Evolutionary conservation across 208 protist genomes (phyloP).

Genomic region (Acanthamoeba lenticulata): DNA sequence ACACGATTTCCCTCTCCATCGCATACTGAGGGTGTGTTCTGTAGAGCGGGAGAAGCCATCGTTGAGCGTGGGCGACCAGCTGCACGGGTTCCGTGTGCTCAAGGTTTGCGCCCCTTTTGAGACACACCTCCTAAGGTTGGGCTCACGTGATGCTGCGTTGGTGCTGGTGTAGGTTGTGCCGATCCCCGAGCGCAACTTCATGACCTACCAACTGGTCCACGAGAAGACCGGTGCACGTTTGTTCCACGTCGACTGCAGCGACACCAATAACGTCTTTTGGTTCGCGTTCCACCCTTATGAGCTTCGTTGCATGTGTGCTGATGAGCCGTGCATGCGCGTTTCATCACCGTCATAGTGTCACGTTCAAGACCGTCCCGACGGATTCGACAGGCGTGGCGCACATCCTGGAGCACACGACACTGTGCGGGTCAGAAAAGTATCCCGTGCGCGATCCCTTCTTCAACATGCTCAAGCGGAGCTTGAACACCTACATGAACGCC

Average conservation of each 20-base stretch:
- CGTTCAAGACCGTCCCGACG: slow-evolving; percentile 94
- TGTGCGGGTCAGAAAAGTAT: slow-evolving; percentile 96
- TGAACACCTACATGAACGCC: slow-evolving; percentile 87
- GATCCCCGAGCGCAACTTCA: slow-evolving; percentile 66
- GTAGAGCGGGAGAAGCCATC: not conserved
- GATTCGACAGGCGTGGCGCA: slow-evolving; percentile 96
- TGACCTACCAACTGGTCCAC: slow-evolving; percentile 70
- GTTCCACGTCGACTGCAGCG: slow-evolving; percentile 93
- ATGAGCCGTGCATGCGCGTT: not conserved
- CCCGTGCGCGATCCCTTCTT: slow-evolving; percentile 92
- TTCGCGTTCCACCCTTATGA: not conserved
- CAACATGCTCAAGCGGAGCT: slow-evolving; percentile 85
- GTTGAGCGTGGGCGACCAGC: not conserved
- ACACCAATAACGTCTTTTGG: slow-evolving; percentile 96
- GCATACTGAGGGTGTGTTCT: no score
- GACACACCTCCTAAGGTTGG: not conserved
- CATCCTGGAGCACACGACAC: slow-evolving; percentile 96
- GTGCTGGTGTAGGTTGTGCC: slow-evolving; percentile 56
- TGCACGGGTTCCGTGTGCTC: not conserved
- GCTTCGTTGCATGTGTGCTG: not conserved
- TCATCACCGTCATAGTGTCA: slow-evolving; percentile 83
- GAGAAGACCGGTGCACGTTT: slow-evolving; percentile 77
- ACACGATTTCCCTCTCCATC: not conserved
- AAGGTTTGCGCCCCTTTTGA: not conserved
- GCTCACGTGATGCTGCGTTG: not conserved